Percentiles rank a stretch among this genome's conserved stretches.
phyloP scores from a whole-genome alignment of 139 green algal species.

The Yamagishiella unicocca region DNA sequence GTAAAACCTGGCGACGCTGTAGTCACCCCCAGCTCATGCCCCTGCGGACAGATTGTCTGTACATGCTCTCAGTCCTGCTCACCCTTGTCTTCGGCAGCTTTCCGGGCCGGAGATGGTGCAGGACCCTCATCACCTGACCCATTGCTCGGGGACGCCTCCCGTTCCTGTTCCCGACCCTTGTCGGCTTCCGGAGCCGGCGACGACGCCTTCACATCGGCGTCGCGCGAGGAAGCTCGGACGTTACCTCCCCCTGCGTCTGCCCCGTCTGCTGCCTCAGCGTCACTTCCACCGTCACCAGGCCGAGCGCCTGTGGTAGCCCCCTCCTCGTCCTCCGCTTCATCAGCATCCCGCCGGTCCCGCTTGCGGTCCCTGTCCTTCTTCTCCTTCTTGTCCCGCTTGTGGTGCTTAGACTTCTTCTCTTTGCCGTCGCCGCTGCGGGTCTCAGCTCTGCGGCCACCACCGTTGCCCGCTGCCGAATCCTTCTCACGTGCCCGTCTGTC shows the following conservation, averaged over 20 bases:
- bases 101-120: not conserved
- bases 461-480: not conserved
- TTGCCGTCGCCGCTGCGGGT: not conserved
- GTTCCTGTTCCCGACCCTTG: not conserved
- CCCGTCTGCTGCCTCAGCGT: not conserved
- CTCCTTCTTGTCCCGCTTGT: conserved; percentile 41
- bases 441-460: not conserved
- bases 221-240: too few relatives aligned
- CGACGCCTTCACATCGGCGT: not conserved
- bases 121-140: not conserved
- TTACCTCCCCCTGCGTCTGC: not conserved
- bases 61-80: not conserved
- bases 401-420: conserved; percentile 31
- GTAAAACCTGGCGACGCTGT: too few relatives aligned
- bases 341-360: not conserved
- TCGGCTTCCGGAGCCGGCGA: not conserved
- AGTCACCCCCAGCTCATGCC: too few relatives aligned
- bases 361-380: conserved; percentile 18
- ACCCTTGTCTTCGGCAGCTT: not conserved
- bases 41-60: too few relatives aligned
- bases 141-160: not conserved
- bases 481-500: not conserved
- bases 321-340: conserved; percentile 3
- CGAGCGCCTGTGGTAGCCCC: not conserved
- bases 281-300: not conserved